Percentiles rank a stretch among this genome's conserved stretches.
phyloP scores from a whole-genome alignment of 2,329 filamentous ascomycete genomes.

The Trichothecium sympodiale region DNA sequence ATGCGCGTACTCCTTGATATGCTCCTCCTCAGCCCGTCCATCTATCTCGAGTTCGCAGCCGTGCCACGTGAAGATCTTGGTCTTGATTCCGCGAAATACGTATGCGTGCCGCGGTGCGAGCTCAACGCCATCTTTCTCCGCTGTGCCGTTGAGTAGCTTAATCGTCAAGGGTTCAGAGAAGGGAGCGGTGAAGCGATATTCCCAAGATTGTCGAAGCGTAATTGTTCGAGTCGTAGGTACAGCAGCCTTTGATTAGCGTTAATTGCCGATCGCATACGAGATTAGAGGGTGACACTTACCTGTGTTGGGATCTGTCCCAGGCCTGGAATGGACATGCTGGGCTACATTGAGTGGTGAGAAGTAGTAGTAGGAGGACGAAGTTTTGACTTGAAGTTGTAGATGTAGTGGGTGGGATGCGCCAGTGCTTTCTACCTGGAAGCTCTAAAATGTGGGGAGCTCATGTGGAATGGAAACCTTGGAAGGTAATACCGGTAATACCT shows the following conservation, averaged over 20 bases:
- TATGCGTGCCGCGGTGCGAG: slow-evolving; percentile 73
- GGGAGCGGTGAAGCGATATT: slow-evolving; percentile 71
- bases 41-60: slow-evolving; percentile 77
- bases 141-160: slow-evolving; percentile 67
- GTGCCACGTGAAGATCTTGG: slow-evolving; percentile 84
- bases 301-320: slow-evolving; percentile 56
- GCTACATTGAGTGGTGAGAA: slow-evolving; percentile 19
- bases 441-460: too few relatives aligned
- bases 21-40: slow-evolving; percentile 43
- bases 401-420: neutral
- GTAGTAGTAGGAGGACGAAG: neutral
- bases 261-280: too few relatives aligned
- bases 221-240: slow-evolving; percentile 29
- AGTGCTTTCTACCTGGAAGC: neutral
- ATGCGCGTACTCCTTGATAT: slow-evolving; percentile 50
- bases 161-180: slow-evolving; percentile 30
- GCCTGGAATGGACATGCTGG: slow-evolving; percentile 60
- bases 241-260: slow-evolving; percentile 23
- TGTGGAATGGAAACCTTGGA: too few relatives aligned
- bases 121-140: slow-evolving; percentile 92
- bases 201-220: slow-evolving; percentile 50
- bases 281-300: slow-evolving; percentile 29
- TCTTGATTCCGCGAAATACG: slow-evolving; percentile 70
- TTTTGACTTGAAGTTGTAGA: neutral
- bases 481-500: too few relatives aligned